Evolutionary conservation across 1,284 basidiomycete species (phyloP).

Genomic region (Fistulina hepatica): DNA sequence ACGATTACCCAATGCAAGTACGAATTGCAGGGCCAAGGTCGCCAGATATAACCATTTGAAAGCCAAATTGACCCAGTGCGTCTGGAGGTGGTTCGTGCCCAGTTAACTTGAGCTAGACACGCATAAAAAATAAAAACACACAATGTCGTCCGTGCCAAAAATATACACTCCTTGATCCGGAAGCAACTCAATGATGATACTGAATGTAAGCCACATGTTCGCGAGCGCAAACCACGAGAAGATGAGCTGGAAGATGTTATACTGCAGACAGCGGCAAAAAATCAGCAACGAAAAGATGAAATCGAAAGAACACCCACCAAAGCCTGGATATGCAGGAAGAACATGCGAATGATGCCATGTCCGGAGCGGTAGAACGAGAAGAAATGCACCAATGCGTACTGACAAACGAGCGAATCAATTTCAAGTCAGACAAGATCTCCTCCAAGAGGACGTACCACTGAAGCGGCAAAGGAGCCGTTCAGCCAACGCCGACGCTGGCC

Average conservation of each 20-base stretch:
- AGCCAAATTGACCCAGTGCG: constrained; percentile 81
- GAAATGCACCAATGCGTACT: constrained; percentile 94
- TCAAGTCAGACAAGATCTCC: constrained; percentile 1
- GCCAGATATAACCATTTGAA: constrained; percentile 85
- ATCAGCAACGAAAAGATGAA: background rate
- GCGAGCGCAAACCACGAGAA: constrained; percentile 92
- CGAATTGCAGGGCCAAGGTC: constrained; percentile 80
- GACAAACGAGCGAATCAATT: constrained; percentile 20
- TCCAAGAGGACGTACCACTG: constrained; percentile 40
- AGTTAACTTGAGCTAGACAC: constrained; percentile 4
- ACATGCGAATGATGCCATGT: constrained; percentile 80
- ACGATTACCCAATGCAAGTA: constrained; percentile 90
- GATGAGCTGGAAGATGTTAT: constrained; percentile 68
- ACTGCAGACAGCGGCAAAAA: constrained; percentile 30
- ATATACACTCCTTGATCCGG: constrained; percentile 53
- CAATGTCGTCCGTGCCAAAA: constrained; percentile 58
- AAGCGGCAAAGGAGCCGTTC: constrained; percentile 95
- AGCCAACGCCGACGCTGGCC: constrained; percentile 94
- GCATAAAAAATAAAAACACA: constrained; percentile 28
- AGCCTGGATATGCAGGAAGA: constrained; percentile 92
- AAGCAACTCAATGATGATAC: constrained; percentile 88
- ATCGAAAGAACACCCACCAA: constrained; percentile 40
- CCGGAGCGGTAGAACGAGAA: constrained; percentile 81
- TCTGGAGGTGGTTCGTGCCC: constrained; percentile 47
- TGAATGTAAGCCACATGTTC: constrained; percentile 93